A percentile compares a stretch with the other conserved stretches of the same genome.
phyloP scores from a whole-genome alignment of 441 rosid species.

The Pelargonium australe region DNA sequence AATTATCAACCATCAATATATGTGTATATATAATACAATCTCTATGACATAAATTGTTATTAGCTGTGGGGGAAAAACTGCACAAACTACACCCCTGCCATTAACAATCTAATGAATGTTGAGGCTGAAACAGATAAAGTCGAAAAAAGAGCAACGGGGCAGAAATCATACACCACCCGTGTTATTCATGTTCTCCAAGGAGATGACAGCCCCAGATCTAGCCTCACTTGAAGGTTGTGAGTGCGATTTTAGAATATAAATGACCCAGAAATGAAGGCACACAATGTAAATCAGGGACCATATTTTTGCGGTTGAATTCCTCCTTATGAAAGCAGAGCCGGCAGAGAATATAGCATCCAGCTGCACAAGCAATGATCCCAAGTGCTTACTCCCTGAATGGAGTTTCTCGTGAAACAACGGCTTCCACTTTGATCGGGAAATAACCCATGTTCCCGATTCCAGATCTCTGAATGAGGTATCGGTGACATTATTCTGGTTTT shows the following conservation, averaged over 20 bases:
- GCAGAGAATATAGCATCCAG: slow-evolving; percentile 70
- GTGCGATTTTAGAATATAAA: slow-evolving; percentile 61
- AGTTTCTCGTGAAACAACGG: slow-evolving; percentile 56
- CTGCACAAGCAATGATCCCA: slow-evolving; percentile 62
- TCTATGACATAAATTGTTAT: slow-evolving; percentile 2
- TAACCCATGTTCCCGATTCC: slow-evolving; percentile 61
- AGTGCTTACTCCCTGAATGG: slow-evolving; percentile 61
- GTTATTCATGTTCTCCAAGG: slow-evolving; percentile 68
- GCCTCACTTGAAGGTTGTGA: slow-evolving; percentile 38
- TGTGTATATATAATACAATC: neutral
- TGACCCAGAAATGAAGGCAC: slow-evolving; percentile 93
- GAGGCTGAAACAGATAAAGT: slow-evolving; percentile 22
- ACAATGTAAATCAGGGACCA: slow-evolving; percentile 65
- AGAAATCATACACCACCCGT: slow-evolving; percentile 34
- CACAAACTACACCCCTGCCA: slow-evolving; percentile 18
- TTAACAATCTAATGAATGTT: slow-evolving; percentile 18
- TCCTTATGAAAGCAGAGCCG: slow-evolving; percentile 61
- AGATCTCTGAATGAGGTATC: slow-evolving; percentile 41
- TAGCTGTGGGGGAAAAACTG: slow-evolving; percentile 14
- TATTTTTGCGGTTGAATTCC: slow-evolving; percentile 67
- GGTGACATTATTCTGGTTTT: slow-evolving; percentile 35
- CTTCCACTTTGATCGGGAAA: slow-evolving; percentile 44
- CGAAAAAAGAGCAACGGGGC: neutral
- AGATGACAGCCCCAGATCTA: slow-evolving; percentile 69
- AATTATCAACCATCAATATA: neutral